Evolutionary conservation across 352 stramenopile genomes (phyloP), one percentile per base, ranked within the genome.

Genomic region (Pythium pyrilobum): DNA sequence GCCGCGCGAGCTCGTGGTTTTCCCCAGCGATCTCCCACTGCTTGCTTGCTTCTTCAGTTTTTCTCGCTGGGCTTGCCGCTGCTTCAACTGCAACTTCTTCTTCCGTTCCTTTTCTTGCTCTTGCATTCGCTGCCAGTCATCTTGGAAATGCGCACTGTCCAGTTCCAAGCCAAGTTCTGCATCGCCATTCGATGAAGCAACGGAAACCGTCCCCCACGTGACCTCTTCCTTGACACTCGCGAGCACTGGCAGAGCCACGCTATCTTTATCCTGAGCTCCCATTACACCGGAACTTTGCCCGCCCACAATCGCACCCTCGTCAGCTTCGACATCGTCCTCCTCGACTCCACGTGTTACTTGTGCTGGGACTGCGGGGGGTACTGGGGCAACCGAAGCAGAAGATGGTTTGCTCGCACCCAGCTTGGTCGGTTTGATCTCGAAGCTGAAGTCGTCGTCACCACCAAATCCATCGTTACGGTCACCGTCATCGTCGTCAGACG

Each of bases 1-100:
- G 13, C n/a, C 21, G 39, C 58, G 51, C 5, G 51, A 55, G 39
- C 46, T 62, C 1, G 38, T 40, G 7, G 33, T 16, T 31, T 69
- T 64, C n/a, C 52, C 51, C 0, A 63, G 33, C 0, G 55, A 48
- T 53, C 59, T 24, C 4, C 5, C 42, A 37, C 52, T 67, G 21
- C 52, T 67, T 8, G 52, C 23, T 59, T 85, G 72, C 40, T 89
- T 89, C 51, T 85, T 85, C 11, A 87, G 42, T 44, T 89, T 89
- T 13, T 92, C 78, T n/a, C 78, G 74, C 40, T 88, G 81, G 15
- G 77, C 78, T 62, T 92, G 81, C 0, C 81, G 70, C 41, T 92
- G 81, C 36, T 89, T 92, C 16, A 76, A 46, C 62, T 86, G 76
- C 24, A 89, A 44, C 33, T 71, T 71, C 45, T 86, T 85, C 53